Evolutionary conservation across 257 asterid species (phyloP), one percentile per base, ranked within the genome.

Genomic region (Rauvolfia tetraphylla): DNA sequence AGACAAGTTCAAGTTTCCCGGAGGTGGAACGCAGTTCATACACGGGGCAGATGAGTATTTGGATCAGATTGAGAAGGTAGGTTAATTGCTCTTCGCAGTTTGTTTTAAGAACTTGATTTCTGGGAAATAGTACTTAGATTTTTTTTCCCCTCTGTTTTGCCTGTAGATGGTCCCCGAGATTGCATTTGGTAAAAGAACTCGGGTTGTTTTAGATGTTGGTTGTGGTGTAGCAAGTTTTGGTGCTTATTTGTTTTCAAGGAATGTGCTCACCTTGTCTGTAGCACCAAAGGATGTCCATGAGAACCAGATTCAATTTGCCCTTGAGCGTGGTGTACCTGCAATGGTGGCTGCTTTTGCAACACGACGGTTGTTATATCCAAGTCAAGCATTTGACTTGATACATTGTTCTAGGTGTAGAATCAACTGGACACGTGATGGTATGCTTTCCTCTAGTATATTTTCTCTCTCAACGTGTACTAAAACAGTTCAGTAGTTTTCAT

Each of bases 151-250:
- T 18, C 33, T 38, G 14, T 77, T 65, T 58, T 76, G 13, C 65
- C 9, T 76, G 27, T 79, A 95, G 98, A 92, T 95, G 98, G 76
- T 91, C 62, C 97, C 97, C 59, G 97, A 88, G 86, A 89, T 92
- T 49, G 96, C 97, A 70, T 92, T 95, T 79, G 98, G 98, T 71
- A 87, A 69, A 75, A 91, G 83, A 79, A 90, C 96, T 46, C 91
- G 98, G 70, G 95, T 95, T 76, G 96, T 88, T 80, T 77, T 95
- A 87, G 98, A 95, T 82, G 88, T 92, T 66, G 98, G 97, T 75
- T 95, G 98, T 79, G 98, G 98, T 79, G 98, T 95, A 61, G 98
- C 98, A 1, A 95, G 98, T 90, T 95, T 92, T 81, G 98, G 98
- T 57, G 98, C 98, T 53, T 95, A 95, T 88, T 79, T 95, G 66